A percentile compares a stretch with the other conserved stretches of the same genome.
These are phyloP conservation scores for Aquilaria malaccensis DNA, from an alignment of 345 rosid genomes.

Conservation along the genomic window DNA sequence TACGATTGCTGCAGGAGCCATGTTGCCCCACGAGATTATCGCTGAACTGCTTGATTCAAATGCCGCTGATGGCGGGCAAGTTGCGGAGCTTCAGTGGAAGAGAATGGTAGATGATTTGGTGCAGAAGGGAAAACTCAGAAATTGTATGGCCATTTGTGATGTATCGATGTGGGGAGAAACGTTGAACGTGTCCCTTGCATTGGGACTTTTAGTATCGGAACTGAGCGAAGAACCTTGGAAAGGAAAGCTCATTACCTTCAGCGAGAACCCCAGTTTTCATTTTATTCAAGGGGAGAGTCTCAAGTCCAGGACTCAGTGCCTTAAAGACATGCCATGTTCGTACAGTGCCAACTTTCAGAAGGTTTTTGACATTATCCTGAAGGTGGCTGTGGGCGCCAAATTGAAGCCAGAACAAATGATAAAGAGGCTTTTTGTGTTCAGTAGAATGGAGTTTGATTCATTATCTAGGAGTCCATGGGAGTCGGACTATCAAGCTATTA, in stretches of 20 bases:
- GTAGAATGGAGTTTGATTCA: constrained; percentile 3
- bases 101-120: constrained; percentile 6
- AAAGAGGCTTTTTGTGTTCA: constrained; percentile 9
- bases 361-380: constrained; percentile 6
- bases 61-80: neutral
- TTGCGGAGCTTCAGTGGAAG: constrained; percentile 1
- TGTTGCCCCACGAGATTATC: constrained; percentile 5
- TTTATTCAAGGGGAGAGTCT: constrained; percentile 1
- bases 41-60: neutral
- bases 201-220: constrained; percentile 3
- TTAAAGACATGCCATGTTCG: neutral
- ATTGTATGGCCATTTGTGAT: constrained; percentile 6
- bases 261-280: neutral
- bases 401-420: constrained; percentile 7
- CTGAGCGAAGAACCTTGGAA: constrained; percentile 9
- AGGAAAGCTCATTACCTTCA: constrained; percentile 4
- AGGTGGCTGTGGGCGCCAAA: neutral
- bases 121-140: constrained; percentile 1
- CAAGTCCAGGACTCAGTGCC: neutral
- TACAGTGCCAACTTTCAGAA: neutral
- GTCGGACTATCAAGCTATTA: constrained; percentile 2
- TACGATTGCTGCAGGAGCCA: constrained; percentile 1
- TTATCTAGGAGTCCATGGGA: neutral
- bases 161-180: neutral
- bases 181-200: neutral